phyloP scores from a whole-genome alignment of 169 alveolate species.

The Theileria parva region DNA sequence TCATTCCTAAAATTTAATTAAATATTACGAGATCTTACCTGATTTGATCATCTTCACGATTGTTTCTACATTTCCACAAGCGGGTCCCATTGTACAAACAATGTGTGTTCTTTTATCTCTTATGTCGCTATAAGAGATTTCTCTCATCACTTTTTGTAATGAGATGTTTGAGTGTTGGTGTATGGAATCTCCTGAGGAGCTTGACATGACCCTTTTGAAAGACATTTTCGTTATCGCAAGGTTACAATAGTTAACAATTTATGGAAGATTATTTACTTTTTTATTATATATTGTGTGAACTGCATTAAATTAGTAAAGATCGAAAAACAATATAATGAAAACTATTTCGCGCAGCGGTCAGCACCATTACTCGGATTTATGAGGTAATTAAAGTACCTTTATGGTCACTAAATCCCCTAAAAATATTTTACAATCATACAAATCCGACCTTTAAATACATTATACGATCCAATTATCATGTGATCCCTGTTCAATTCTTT shows the following conservation, averaged over 20 bases:
- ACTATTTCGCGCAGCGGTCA: background rate
- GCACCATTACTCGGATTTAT: slow-evolving; percentile 5
- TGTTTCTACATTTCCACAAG: slow-evolving; percentile 90
- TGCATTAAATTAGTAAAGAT: background rate
- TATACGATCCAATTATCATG: background rate
- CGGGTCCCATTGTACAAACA: slow-evolving; percentile 97
- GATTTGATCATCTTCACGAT: slow-evolving; percentile 86
- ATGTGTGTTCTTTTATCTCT: slow-evolving; percentile 90
- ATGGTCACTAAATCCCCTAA: background rate
- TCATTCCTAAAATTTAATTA: slow-evolving; percentile 88
- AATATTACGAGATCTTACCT: slow-evolving; percentile 37
- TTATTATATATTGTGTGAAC: background rate
- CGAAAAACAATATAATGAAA: background rate
- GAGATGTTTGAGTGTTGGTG: slow-evolving; percentile 39
- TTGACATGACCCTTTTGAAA: slow-evolving; percentile 3
- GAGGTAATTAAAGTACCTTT: background rate
- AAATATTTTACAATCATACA: background rate
- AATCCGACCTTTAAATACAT: background rate
- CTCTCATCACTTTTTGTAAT: slow-evolving; percentile 31
- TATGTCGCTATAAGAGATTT: slow-evolving; percentile 12
- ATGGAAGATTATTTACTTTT: background rate
- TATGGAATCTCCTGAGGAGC: background rate
- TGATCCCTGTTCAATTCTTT: background rate
- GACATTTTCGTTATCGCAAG: background rate
- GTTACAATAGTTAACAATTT: background rate